Base-by-base conservation (phyloP, 495 filamentous ascomycete genomes). In the Hypoxylon fuscum region DNA sequence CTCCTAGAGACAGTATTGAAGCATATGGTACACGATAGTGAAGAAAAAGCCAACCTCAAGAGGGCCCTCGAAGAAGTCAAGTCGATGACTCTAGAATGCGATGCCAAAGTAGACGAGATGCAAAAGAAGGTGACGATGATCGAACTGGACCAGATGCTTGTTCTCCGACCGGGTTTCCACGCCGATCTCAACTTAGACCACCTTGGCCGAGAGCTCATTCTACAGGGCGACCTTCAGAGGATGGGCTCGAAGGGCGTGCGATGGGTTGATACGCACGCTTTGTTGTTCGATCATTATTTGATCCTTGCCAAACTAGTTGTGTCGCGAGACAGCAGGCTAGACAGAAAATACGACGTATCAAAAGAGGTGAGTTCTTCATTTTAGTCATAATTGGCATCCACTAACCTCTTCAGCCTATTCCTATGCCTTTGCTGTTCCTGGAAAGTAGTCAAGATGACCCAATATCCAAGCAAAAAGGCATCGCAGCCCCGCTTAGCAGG, bases 241-340 rank as follows among this genome's bases (percentile, higher is more conserved):
- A 87, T 89, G 68, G 92, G 95, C 55, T 90, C 86, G 2, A 97
- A 90, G 54, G 83, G 92, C 29, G 93, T 98, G 66, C 87, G 86
- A 43, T 94, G 93, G 86, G 85, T 97, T 1, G 95, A 99, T 61
- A 94, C 90, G 0, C 92, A 96, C 72, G 92, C 90, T 8, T 84
- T 99, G 38, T 82, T 99, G 1, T 97, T 99, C 65, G 95, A 99
- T 63, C 92, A 99, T 74, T 99, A 97, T 70, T 79, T 99, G 18
- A 92, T 99, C 34, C 76, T 99, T 44, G 90, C 95, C 11, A 99
- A 99, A 77, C 82, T 84, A 4, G 82, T 93, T 18, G 74, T 81
- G 3, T 79, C 85, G 17, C 81, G 87, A 58, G 92, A 96, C 59
- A 79, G 80, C 18, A 79, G 83, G 52, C 93, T 90, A 66, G 88